phyloP scores from a whole-genome alignment of 78 protist genomes.

The Polysphondylium violaceum region DNA sequence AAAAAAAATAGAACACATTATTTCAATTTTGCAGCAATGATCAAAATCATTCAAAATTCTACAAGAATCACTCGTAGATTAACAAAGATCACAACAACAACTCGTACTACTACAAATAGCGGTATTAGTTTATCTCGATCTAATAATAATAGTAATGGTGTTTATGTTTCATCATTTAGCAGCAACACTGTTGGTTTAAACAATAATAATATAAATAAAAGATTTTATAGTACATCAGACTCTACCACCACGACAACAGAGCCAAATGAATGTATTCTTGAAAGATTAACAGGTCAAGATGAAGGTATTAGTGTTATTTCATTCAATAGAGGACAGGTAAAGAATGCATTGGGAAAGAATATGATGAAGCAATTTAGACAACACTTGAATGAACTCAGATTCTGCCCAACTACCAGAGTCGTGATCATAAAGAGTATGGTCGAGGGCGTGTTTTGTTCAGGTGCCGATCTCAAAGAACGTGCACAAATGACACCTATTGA shows the following conservation, averaged over 20 bases:
- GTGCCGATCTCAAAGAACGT: constrained; percentile 97
- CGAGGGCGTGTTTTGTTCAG: constrained; percentile 93
- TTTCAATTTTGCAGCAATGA: no score
- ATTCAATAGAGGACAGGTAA: constrained; percentile 76
- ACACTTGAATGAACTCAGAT: constrained; percentile 31
- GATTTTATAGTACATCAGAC: neutral
- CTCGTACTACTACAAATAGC: no score
- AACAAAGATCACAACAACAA: no score
- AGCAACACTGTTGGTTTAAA: no score
- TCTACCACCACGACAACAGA: neutral
- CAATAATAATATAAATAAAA: no score
- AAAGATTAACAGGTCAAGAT: constrained; percentile 36
- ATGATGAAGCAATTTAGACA: constrained; percentile 41
- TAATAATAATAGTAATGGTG: no score
- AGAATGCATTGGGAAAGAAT: constrained; percentile 82
- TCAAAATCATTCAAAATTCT: no score
- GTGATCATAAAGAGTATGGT: constrained; percentile 56
- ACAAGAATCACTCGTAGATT: no score
- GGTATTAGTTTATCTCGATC: no score
- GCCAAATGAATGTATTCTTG: constrained; percentile 43
- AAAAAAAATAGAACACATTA: no score
- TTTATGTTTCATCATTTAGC: no score
- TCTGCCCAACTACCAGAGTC: constrained; percentile 40
- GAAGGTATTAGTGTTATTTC: constrained; percentile 70
- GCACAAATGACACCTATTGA: constrained; percentile 86